phyloP scores from a whole-genome alignment of 192 early-diverging fungal species.

The Fimicolochytrium jonesii region DNA sequence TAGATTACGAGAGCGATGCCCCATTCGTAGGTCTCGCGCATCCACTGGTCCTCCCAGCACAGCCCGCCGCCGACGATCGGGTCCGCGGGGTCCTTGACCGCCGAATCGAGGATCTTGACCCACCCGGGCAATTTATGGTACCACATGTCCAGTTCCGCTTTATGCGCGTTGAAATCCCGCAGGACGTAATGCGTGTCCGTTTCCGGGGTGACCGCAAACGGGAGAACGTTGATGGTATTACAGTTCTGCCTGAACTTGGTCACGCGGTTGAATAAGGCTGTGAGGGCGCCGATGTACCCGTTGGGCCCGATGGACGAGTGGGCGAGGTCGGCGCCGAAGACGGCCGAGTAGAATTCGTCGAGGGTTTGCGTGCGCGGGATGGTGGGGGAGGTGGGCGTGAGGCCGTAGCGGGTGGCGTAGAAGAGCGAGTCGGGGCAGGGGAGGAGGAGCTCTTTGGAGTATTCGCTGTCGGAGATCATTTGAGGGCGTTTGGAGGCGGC shows the following conservation, averaged over 20 bases:
- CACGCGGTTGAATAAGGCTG: constrained; percentile 28
- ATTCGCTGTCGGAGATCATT: constrained; percentile 25
- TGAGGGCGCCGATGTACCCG: constrained; percentile 21
- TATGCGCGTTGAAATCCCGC: background rate
- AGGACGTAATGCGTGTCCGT: background rate
- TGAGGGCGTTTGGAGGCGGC: constrained; percentile 28
- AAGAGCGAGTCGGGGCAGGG: constrained; percentile 27
- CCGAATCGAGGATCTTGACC: constrained; percentile 19
- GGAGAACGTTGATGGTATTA: constrained; percentile 21
- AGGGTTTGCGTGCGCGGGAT: constrained; percentile 22
- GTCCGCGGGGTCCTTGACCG: background rate
- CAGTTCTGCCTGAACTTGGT: constrained; percentile 18
- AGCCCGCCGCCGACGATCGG: constrained; percentile 15
- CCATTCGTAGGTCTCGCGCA: constrained; percentile 30
- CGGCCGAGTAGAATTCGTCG: constrained; percentile 10
- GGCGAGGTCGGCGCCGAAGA: background rate
- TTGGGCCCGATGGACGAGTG: constrained; percentile 25
- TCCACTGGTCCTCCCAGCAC: constrained; percentile 23
- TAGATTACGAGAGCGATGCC: constrained; percentile 22
- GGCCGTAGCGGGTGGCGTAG: constrained; percentile 20
- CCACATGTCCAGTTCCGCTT: constrained; percentile 18
- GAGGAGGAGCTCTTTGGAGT: constrained; percentile 7
- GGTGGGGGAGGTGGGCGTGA: background rate
- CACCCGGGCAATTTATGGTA: constrained; percentile 22
- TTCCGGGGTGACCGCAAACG: constrained; percentile 12